phyloP scores from a whole-genome alignment of 2,329 filamentous ascomycete species.

The Cladosporium cucumerinum region DNA sequence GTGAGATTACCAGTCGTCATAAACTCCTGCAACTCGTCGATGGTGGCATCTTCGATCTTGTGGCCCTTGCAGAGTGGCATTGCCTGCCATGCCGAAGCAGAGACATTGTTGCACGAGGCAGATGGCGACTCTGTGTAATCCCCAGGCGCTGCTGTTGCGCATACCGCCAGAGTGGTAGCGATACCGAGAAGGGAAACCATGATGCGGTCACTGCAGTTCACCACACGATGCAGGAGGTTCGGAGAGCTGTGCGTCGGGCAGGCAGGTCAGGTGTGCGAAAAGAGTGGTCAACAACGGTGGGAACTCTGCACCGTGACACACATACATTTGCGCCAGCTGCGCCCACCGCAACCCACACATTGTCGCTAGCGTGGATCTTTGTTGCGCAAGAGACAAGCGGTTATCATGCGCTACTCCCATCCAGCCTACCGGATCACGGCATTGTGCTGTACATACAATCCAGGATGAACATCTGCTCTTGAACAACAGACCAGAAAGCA shows the following conservation, averaged over 20 bases:
- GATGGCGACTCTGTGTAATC: not conserved
- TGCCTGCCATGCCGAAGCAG: constrained; percentile 27
- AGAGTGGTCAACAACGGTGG: not conserved
- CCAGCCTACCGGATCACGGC: not conserved
- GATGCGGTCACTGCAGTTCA: not conserved
- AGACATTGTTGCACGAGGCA: not conserved
- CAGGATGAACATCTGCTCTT: not conserved
- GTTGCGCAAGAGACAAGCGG: not conserved
- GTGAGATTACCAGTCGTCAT: constrained; percentile 56
- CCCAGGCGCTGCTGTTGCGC: not conserved
- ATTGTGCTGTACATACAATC: not conserved
- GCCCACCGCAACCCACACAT: not conserved
- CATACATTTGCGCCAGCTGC: not conserved
- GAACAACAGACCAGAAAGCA: not conserved
- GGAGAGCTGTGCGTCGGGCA: not conserved
- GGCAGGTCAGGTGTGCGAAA: not conserved
- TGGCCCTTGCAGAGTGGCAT: constrained; percentile 62
- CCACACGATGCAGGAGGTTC: not conserved
- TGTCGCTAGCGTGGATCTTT: not conserved
- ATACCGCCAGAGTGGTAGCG: not conserved
- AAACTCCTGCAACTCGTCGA: constrained; percentile 62
- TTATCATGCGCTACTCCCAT: not conserved
- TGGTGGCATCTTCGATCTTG: constrained; percentile 64
- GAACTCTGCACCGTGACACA: not conserved
- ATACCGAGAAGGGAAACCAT: not conserved